phyloP scores from a whole-genome alignment of 1,284 basidiomycete species.

The Moesziomyces antarcticus region DNA sequence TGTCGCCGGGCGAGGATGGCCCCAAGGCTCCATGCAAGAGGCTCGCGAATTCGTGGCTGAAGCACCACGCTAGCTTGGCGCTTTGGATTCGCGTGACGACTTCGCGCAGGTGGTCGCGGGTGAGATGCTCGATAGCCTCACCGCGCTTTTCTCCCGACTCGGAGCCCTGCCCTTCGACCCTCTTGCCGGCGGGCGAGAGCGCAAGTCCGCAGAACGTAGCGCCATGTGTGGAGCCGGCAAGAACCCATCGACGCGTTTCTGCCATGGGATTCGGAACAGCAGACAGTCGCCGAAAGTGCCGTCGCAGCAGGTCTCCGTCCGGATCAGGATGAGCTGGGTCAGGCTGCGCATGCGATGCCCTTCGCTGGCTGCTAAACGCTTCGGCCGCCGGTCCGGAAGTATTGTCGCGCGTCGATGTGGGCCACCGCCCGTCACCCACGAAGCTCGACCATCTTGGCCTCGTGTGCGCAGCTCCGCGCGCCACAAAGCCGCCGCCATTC shows the following conservation, averaged over 20 bases:
- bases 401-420: conserved; percentile 8
- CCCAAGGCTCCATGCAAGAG: conserved; percentile 22
- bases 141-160: neutral
- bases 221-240: conserved; percentile 21
- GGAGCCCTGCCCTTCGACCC: neutral
- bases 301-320: conserved; percentile 14
- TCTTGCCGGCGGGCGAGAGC: conserved; percentile 2
- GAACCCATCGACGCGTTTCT: conserved; percentile 36
- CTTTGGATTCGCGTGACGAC: conserved; percentile 20
- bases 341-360: conserved; percentile 8
- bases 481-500: neutral
- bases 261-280: conserved; percentile 5
- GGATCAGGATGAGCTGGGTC: conserved; percentile 5
- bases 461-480: conserved; percentile 5
- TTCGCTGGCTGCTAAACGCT: conserved; percentile 2
- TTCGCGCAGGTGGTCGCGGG: conserved; percentile 10
- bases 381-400: neutral
- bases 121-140: conserved; percentile 3
- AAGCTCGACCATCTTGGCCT: conserved; percentile 35
- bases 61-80: conserved; percentile 30
- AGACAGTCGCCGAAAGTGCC: conserved; percentile 2
- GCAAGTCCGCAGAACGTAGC: conserved; percentile 28
- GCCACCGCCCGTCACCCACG: conserved; percentile 16
- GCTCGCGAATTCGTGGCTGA: conserved; percentile 22
- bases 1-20: too few relatives aligned